These are phyloP conservation scores for Serendipita vermifera DNA, from an alignment of 768 basidiomycete species.

Conservation along the genomic window DNA sequence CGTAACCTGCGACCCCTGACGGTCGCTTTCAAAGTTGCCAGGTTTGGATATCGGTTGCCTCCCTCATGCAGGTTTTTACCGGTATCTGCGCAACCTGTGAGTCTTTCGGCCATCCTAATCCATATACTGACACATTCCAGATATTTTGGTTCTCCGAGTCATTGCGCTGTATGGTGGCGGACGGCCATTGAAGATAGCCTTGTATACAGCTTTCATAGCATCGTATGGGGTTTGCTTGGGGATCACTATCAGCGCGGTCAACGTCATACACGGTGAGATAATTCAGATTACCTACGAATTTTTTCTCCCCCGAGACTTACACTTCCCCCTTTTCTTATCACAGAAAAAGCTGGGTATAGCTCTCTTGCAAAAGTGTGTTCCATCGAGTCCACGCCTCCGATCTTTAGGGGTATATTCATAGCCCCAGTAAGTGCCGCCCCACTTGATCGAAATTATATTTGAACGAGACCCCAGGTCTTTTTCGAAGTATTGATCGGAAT, in stretches of 20 bases:
- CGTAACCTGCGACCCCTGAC: neutral
- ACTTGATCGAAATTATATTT: neutral
- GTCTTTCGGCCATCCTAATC: neutral
- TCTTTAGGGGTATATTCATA: neutral
- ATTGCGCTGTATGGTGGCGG: neutral
- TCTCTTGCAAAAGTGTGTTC: neutral
- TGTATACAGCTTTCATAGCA: neutral
- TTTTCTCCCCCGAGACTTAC: too few species aligned
- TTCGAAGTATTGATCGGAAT: neutral
- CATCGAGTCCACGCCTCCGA: neutral
- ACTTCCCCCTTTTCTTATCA: too few species aligned
- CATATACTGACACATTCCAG: neutral
- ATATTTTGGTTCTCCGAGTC: neutral
- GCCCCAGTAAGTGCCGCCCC: neutral
- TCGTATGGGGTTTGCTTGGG: slow-evolving; percentile 5
- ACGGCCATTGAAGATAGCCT: neutral
- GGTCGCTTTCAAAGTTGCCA: neutral
- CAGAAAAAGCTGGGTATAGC: neutral
- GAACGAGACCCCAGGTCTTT: neutral
- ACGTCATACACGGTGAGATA: neutral
- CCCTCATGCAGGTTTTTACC: neutral
- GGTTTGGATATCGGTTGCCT: neutral
- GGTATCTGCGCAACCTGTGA: neutral
- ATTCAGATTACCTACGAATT: too few species aligned
- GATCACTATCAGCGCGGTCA: neutral